Conservation (phyloP, 345 rosid species). For the Kandelia obovata region DNA sequence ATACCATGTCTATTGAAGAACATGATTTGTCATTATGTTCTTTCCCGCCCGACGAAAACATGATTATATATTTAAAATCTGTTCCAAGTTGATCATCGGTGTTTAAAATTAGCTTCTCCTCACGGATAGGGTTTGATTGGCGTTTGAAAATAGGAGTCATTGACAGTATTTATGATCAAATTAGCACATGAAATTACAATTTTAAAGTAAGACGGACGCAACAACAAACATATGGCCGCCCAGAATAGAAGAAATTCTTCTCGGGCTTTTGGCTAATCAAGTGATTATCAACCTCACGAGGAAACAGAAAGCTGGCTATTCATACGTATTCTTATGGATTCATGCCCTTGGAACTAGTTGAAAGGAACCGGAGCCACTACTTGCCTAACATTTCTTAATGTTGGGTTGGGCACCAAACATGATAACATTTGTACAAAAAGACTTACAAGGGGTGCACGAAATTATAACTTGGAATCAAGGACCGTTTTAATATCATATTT, state of each 20-base stretch:
- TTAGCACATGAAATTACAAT: too few species aligned
- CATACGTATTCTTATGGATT: not conserved
- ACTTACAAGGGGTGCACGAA: not conserved
- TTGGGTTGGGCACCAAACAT: not conserved
- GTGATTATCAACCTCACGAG: not conserved
- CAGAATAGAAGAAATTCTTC: too few species aligned
- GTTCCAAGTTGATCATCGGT: not conserved
- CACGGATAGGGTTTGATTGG: not conserved
- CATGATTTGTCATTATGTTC: slow-evolving; percentile 2
- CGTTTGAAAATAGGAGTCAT: not conserved
- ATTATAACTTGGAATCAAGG: not conserved
- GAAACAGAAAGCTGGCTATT: not conserved
- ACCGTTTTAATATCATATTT: not conserved
- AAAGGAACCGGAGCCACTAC: not conserved
- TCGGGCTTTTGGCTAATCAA: too few species aligned
- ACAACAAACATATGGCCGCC: too few species aligned
- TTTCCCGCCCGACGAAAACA: not conserved
- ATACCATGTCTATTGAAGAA: not conserved
- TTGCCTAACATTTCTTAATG: not conserved
- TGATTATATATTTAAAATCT: not conserved
- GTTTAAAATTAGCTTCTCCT: too few species aligned
- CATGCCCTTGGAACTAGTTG: not conserved
- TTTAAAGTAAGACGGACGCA: too few species aligned
- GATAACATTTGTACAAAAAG: not conserved
- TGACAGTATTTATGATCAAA: not conserved